Evolutionary conservation across 768 basidiomycete species (phyloP), one percentile per base, ranked within the genome.

Genomic region (Rhodotorula graminis): DNA sequence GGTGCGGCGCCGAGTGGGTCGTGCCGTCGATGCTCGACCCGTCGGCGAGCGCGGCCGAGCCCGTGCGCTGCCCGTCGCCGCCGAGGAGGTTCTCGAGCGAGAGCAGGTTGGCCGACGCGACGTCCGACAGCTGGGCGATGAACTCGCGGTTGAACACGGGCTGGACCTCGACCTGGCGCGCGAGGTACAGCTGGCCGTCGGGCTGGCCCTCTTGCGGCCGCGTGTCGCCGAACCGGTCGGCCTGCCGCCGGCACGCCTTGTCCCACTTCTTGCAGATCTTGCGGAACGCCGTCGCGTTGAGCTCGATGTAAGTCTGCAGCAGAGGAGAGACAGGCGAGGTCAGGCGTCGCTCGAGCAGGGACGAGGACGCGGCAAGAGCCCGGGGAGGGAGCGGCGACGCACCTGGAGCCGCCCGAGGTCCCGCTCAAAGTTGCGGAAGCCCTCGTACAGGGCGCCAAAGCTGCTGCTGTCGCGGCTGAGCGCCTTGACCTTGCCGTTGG

Each of bases 111-210:
- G 85, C 25, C 87, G 90, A 40, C 86, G 86, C 25, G 88, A 76
- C 75, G 79, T 99, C 93, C 37, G 93, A 90, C 55, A 99, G 85
- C 80, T 96, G 93, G 67, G 94, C 91, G 66, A 99, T 93, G 79
- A 97, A 90, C 89, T 95, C 78, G 67, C 66, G 74, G 63, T 74
- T 77, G 70, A 74, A 78, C 57, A 67, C 79, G 16, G 77, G 96
- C 78, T 98, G 96, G n/a, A 98, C 91, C 76, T 99, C 96, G 4
- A 99, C 94, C 80, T 98, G 96, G 44, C 96, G 88, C 59, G 91
- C 87, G 29, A 99, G 87, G 81, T 98, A 98, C 10, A 98, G 85
- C 79, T 99, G 96, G 93, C 97, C n/a, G 91, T 98, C 31, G 3
- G 69, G 75, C 42, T 76, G 71, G 12, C 74, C 71, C 46, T 70